phyloP scores from a whole-genome alignment of 192 early-diverging fungal genomes.

The Rhizophlyctis rosea region DNA sequence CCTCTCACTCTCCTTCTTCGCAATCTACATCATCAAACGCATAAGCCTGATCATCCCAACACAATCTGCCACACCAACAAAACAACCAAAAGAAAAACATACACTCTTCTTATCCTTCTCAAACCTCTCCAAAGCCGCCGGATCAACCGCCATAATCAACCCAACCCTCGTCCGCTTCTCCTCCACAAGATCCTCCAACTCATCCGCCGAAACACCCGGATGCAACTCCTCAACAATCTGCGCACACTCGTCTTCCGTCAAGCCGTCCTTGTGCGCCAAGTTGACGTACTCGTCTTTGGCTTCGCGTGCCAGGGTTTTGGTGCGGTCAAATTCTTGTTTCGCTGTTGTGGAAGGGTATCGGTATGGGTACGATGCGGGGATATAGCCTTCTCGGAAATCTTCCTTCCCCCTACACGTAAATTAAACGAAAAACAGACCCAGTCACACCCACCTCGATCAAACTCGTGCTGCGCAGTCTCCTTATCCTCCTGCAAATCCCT shows the following conservation, averaged over 20 bases:
- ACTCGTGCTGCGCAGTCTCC: constrained; percentile 2
- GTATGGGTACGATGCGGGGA: too few relatives aligned
- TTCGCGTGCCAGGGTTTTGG: background rate
- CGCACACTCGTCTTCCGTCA: background rate
- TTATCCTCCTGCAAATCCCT: background rate
- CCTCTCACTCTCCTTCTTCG: constrained; percentile 33
- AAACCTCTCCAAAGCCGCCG: constrained; percentile 64
- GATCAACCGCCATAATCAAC: constrained; percentile 48
- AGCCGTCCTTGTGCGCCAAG: background rate
- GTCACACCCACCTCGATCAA: too few relatives aligned
- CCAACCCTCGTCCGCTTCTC: constrained; percentile 54
- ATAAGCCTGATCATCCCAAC: background rate
- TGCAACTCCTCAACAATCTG: background rate
- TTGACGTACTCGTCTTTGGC: background rate
- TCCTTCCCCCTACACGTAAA: too few relatives aligned
- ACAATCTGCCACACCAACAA: constrained; percentile 11
- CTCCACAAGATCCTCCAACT: constrained; percentile 64
- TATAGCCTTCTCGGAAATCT: too few relatives aligned
- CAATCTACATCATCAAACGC: constrained; percentile 36
- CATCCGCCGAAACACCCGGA: constrained; percentile 32
- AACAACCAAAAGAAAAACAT: background rate
- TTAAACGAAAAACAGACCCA: too few relatives aligned
- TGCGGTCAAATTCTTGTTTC: background rate
- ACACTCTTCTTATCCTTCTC: constrained; percentile 57
- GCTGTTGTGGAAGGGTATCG: background rate